Percentiles rank a stretch among this genome's conserved stretches.
Conservation (phyloP, 2,329 filamentous ascomycete species). For the Sordariomycetes sp. region DNA sequence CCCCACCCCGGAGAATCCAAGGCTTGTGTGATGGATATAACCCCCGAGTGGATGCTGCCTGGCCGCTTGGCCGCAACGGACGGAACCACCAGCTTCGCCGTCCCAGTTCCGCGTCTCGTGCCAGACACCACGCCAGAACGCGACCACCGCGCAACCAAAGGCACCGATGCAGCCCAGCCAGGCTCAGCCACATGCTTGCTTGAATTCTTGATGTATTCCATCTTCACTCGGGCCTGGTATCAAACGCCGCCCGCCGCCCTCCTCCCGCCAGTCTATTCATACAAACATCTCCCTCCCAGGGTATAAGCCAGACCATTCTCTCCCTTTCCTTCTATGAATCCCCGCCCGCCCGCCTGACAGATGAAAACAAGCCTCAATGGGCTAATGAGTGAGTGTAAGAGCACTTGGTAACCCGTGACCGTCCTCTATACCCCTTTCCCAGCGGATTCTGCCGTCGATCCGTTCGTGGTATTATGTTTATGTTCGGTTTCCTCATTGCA, state of each 20-base stretch:
- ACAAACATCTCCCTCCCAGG: background rate
- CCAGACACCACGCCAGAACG: too few species aligned
- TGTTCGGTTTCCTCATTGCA: background rate
- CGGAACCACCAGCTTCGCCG: too few species aligned
- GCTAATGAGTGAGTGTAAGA: background rate
- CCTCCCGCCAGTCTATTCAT: background rate
- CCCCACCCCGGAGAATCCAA: too few species aligned
- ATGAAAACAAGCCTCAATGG: background rate
- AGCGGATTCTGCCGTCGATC: background rate
- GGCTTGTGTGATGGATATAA: too few species aligned
- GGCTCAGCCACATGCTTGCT: too few species aligned
- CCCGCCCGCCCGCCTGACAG: background rate
- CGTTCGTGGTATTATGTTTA: background rate
- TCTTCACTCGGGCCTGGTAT: background rate
- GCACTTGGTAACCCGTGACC: background rate
- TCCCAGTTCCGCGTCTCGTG: too few species aligned
- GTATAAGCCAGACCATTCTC: background rate
- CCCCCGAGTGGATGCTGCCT: too few species aligned
- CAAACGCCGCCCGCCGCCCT: background rate
- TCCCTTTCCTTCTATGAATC: background rate
- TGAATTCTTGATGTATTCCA: background rate
- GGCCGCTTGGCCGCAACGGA: too few species aligned
- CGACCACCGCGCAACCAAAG: too few species aligned
- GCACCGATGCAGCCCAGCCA: too few species aligned
- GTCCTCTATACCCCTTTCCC: too few species aligned